Percentiles rank a stretch among this genome's conserved stretches.
These are phyloP conservation scores for Ophiostoma himal-ulmi DNA, from an alignment of 2,329 filamentous ascomycete genomes.

Conservation along the genomic window DNA sequence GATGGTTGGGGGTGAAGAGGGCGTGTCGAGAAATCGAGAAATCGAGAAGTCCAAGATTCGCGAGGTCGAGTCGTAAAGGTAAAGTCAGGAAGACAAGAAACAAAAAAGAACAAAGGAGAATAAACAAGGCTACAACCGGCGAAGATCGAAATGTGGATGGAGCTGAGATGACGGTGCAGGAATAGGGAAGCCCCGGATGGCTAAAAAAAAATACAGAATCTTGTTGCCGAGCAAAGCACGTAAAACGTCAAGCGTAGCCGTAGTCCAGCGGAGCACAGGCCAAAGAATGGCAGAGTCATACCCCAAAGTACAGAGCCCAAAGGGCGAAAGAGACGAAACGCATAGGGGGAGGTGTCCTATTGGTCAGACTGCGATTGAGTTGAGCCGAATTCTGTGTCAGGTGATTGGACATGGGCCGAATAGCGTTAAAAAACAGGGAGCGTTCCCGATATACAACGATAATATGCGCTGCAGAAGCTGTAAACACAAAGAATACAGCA, in stretches of 20 bases:
- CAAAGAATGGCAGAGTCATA: neutral
- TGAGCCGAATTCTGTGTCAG: neutral
- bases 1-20: neutral
- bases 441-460: neutral
- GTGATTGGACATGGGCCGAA: conserved; percentile 15
- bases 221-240: conserved; percentile 16
- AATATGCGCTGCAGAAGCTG: neutral
- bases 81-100: neutral
- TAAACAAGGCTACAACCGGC: neutral
- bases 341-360: conserved; percentile 14
- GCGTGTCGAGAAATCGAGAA: neutral
- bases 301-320: neutral
- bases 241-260: conserved; percentile 9
- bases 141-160: neutral
- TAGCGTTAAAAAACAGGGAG: neutral
- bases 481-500: neutral
- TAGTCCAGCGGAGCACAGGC: conserved; percentile 1
- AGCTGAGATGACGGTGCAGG: conserved; percentile 6
- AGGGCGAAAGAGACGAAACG: conserved; percentile 7
- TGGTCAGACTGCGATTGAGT: conserved; percentile 18
- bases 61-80: neutral
- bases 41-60: neutral
- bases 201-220: conserved; percentile 14
- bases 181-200: conserved; percentile 15
- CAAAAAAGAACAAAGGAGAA: neutral